These are phyloP conservation scores for Chrysoporthe austroafricana DNA, from an alignment of 2,329 filamentous ascomycete genomes.

Conservation along the genomic window DNA sequence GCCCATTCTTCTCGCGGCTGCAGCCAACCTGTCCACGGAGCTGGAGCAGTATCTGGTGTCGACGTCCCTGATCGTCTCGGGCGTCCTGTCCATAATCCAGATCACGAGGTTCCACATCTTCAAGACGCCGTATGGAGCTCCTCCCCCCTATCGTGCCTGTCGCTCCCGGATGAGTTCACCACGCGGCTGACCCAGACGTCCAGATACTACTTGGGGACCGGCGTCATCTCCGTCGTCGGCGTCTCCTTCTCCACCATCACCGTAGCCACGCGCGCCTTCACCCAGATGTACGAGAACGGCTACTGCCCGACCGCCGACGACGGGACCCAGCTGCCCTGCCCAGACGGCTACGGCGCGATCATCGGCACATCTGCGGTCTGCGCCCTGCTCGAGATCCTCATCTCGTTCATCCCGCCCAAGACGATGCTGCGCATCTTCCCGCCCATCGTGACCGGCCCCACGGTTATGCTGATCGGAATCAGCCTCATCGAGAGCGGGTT, in stretches of 20 bases:
- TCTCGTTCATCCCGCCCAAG: constrained; percentile 74
- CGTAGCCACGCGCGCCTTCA: constrained; percentile 71
- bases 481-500: constrained; percentile 73
- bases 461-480: constrained; percentile 71
- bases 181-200: not conserved
- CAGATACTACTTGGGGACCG: constrained; percentile 78
- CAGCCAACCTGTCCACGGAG: constrained; percentile 63
- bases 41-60: constrained; percentile 79
- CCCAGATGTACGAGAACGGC: constrained; percentile 78
- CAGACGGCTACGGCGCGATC: constrained; percentile 75
- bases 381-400: constrained; percentile 69
- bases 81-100: constrained; percentile 74
- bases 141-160: not conserved
- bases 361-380: constrained; percentile 71
- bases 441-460: constrained; percentile 58
- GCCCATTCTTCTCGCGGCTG: constrained; percentile 70
- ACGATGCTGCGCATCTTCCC: constrained; percentile 75
- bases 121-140: constrained; percentile 59
- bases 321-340: constrained; percentile 73
- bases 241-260: constrained; percentile 79
- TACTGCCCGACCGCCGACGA: constrained; percentile 63
- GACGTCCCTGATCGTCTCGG: constrained; percentile 77
- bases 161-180: no score
- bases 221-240: constrained; percentile 78
- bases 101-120: constrained; percentile 77